Base-by-base conservation (phyloP, 2,329 filamentous ascomycete genomes). In the Phaeosphaeriaceae sp. region DNA sequence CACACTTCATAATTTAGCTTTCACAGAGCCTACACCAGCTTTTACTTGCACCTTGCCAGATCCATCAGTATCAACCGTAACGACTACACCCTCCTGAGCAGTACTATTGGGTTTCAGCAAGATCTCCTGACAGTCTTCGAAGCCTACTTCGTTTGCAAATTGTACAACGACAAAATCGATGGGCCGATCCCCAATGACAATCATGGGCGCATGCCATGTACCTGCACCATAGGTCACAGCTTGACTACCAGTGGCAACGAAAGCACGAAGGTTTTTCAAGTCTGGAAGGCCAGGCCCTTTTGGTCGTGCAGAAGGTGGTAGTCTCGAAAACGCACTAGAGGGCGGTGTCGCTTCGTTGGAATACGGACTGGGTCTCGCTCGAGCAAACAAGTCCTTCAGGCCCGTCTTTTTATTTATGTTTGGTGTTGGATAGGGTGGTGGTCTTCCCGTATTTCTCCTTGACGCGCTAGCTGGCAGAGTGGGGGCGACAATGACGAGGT, bases 141-240 rank as follows among this genome's bases (percentile, higher is more conserved):
- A 76, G 0, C 76, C 83, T 11, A 94, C 87, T 2, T 89, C 92
- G 73, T 95, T 97, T 28, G 87, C 86, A 76, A 89, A 94, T 77
- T 97, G 93, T 59, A 89, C 83, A 2, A 97, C 93, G 4, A 72
- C 68, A 72, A 97, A 97, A 68, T 94, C 90, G 39, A 97, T 79
- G 16, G 86, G 80, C 45, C 78, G 75, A 36, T 76, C 72, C 1
- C 92, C 92, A 40, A 97, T 74, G 13, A 90, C 92, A 12, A 92
- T 89, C 93, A 99, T 97, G 0, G 94, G 94, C 53, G 93, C 92
- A 78, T 99, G 94, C 93, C 87, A 99, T 45, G 92, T 97, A 4
- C 91, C 94, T 1, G 89, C 86, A 1, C 84, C 91, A 72, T 97
- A 99, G 2, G 92, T 97, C 12, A 99, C 90, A 9, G 91, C 92